phyloP scores from a whole-genome alignment of 768 basidiomycete genomes.

The Leccinum ochraceum region DNA sequence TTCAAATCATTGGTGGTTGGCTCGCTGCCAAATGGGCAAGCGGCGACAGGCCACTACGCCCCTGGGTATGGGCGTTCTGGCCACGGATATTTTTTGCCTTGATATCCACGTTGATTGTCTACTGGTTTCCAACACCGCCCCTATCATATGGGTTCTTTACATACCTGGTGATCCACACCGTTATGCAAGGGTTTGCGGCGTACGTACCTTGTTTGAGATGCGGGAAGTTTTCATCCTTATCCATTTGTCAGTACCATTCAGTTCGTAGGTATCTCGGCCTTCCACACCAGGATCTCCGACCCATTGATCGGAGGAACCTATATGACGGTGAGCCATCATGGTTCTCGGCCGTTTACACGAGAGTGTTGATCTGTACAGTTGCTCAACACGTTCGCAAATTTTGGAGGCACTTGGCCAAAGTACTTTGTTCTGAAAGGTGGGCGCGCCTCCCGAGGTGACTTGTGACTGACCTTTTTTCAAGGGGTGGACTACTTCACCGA shows the following conservation, averaged over 20 bases:
- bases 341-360: conserved; percentile 1
- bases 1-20: conserved; percentile 95
- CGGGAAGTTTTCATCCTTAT: conserved; percentile 5
- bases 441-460: neutral
- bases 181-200: conserved; percentile 84
- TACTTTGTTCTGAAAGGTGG: conserved; percentile 92
- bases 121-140: conserved; percentile 79
- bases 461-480: conserved; percentile 29
- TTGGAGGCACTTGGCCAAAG: conserved; percentile 98
- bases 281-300: conserved; percentile 95
- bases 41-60: conserved; percentile 74
- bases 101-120: conserved; percentile 74
- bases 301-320: conserved; percentile 98
- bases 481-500: conserved; percentile 88
- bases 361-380: conserved; percentile 49
- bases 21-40: conserved; percentile 89
- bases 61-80: conserved; percentile 93
- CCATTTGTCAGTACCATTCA: conserved; percentile 77
- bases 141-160: conserved; percentile 76
- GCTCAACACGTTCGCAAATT: conserved; percentile 92
- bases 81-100: conserved; percentile 76
- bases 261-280: conserved; percentile 98
- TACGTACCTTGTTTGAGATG: conserved; percentile 40
- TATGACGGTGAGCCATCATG: conserved; percentile 76
- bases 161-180: conserved; percentile 78